Evolutionary conservation across 768 basidiomycete species (phyloP), one percentile per base, ranked within the genome.

Genomic region (Rickenella mellea): DNA sequence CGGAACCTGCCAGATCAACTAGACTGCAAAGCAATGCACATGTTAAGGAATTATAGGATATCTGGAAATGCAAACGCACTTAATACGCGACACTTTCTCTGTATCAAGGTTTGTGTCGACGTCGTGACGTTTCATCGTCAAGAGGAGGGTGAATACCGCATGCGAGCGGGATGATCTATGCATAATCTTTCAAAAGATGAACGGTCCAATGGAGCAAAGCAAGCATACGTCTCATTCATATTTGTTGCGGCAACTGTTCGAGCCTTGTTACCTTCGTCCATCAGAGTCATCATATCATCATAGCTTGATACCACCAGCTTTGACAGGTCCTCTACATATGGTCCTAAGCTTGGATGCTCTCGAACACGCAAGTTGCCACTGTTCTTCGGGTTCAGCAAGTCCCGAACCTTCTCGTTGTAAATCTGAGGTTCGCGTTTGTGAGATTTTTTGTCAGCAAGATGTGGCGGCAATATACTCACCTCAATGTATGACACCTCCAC

Each of bases 191-290:
- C 27, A 22, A 28, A 24, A 43, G 44, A 45, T 51, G 46, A 35
- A 35, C 39, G n/a, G 27, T 7, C 26, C 21, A 24, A 14, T 28
- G 27, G 43, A 8, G 31, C 25, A n/a, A 40, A 31, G 14, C 30
- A n/a, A n/a, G 65, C 80, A 53, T 58, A 88, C 75, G 92, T 96
- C 65, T 97, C 96, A 65, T 99, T 99, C 96, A 99, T 99, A 64
- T 96, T 92, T 17, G 96, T 99, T 20, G 96, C 93, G 17, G 96
- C 96, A 19, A 99, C 94, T 11, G 96, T 98, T 39, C 96, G 73
- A 40, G 96, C 93, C 68, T 98, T 97, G 63, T 97, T 99, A 28
- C 94, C 94, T 61, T 99, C 94, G 67, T 99, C 94, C 94, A 98
- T 98, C 57, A 99, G 82, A 5, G 83, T 90, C 85, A 96, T 94